phyloP scores from a whole-genome alignment of 306 rosid genomes.

The Pyrus pyrifolia region DNA sequence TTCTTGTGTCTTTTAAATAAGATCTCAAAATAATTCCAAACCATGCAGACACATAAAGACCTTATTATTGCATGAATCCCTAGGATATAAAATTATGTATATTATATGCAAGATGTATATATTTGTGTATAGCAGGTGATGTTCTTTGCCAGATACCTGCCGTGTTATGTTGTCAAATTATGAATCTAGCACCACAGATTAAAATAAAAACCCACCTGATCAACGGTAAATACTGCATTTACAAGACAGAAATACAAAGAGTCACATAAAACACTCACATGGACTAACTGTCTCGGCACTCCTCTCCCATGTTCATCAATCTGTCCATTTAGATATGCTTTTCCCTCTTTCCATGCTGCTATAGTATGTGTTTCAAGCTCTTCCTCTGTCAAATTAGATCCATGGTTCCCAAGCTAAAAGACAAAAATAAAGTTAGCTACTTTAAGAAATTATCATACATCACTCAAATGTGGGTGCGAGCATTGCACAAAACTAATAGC shows the following conservation, averaged over 20 bases:
- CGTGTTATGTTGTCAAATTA: background rate
- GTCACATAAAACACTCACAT: conserved; percentile 46
- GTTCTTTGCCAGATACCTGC: background rate
- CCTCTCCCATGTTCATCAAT: conserved; percentile 61
- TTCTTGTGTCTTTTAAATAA: background rate
- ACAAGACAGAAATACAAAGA: background rate
- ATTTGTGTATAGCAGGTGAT: background rate
- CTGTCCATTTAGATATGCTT: conserved; percentile 60
- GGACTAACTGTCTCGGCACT: conserved; percentile 52
- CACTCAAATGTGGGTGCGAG: background rate
- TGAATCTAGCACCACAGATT: background rate
- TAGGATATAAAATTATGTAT: background rate
- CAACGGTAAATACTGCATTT: background rate
- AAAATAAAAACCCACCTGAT: background rate
- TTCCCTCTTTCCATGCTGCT: conserved; percentile 98
- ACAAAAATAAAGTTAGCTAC: conserved; percentile 20
- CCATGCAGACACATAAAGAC: background rate
- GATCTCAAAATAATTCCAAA: background rate
- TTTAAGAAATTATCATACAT: conserved; percentile 8
- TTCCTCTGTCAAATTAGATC: conserved; percentile 92
- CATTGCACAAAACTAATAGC: background rate
- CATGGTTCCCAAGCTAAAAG: conserved; percentile 86
- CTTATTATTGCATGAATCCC: background rate
- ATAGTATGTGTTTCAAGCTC: conserved; percentile 98
- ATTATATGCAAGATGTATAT: background rate